These are phyloP conservation scores for Fusarium verrucosum DNA, from an alignment of 2,329 filamentous ascomycete species.

Conservation along the genomic window DNA sequence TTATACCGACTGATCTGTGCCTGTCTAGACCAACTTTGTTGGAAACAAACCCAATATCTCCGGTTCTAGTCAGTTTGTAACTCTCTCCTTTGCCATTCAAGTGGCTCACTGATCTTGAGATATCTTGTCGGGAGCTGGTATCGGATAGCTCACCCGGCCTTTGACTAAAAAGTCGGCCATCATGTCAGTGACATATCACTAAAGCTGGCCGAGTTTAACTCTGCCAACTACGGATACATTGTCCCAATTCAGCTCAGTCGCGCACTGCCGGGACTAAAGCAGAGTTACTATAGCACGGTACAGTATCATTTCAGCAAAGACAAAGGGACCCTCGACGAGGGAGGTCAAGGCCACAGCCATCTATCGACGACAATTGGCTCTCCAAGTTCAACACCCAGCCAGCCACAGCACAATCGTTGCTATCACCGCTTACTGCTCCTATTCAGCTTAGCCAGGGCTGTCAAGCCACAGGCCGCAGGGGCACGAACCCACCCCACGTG, in stretches of 20 bases:
- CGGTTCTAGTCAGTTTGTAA: constrained; percentile 4
- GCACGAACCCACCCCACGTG: constrained; percentile 27
- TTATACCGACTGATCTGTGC: constrained; percentile 21
- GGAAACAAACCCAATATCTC: constrained; percentile 18
- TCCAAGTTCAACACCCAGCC: too few relatives aligned
- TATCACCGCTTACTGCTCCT: neutral
- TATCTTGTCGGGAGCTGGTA: neutral
- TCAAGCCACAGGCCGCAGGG: constrained; percentile 36
- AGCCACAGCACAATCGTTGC: neutral
- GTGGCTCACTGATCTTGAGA: neutral
- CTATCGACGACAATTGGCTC: too few relatives aligned
- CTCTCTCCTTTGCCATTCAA: neutral
- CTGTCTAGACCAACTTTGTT: constrained; percentile 8
- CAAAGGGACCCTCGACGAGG: constrained; percentile 13
- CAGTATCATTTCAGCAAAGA: constrained; percentile 3
- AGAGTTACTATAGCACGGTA: too few relatives aligned
- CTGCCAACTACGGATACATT: constrained; percentile 20
- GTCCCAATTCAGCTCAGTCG: constrained; percentile 8
- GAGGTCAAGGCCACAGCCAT: constrained; percentile 27
- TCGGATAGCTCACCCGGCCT: neutral
- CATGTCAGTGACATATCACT: constrained; percentile 27
- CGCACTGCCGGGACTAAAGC: neutral
- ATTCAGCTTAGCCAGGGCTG: constrained; percentile 14
- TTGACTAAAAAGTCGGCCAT: constrained; percentile 11
- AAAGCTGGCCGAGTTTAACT: constrained; percentile 3